These are phyloP conservation scores for Aspergillus sp. DNA, from an alignment of 2,329 filamentous ascomycete species.

Conservation along the genomic window DNA sequence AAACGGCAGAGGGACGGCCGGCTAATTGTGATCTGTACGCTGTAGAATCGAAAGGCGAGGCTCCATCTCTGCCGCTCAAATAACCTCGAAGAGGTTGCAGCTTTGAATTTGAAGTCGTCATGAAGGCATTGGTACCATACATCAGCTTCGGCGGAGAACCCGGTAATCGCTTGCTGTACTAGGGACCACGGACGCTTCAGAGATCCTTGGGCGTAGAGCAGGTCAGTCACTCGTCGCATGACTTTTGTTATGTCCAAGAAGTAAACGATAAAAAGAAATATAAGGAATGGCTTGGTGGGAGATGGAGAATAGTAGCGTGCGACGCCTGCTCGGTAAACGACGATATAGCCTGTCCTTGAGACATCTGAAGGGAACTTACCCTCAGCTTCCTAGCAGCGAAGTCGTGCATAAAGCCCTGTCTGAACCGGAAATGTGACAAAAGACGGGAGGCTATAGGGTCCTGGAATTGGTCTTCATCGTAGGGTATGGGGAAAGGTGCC, in stretches of 20 bases:
- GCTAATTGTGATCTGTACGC: constrained; percentile 36
- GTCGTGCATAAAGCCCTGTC: neutral
- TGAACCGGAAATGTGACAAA: neutral
- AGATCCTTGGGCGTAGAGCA: neutral
- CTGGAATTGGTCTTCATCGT: constrained; percentile 14
- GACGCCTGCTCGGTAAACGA: neutral
- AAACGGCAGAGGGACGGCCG: constrained; percentile 39
- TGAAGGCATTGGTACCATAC: neutral
- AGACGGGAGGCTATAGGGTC: neutral
- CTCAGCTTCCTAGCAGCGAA: neutral
- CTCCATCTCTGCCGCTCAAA: neutral
- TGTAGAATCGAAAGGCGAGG: constrained; percentile 37
- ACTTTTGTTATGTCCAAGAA: constrained; percentile 1
- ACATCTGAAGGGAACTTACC: neutral
- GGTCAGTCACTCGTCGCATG: constrained; percentile 6
- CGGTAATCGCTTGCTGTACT: neutral
- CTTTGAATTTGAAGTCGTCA: neutral
- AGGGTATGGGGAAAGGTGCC: constrained; percentile 21
- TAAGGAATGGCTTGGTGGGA: constrained; percentile 2
- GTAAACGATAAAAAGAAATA: constrained; percentile 7
- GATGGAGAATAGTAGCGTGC: neutral
- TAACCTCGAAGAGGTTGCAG: neutral
- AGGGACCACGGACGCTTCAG: neutral
- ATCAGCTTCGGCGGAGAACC: constrained; percentile 3
- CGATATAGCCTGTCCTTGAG: neutral